Conservation (phyloP, 176 grass and related monocot species). For the Hordeum marinum region DNA sequence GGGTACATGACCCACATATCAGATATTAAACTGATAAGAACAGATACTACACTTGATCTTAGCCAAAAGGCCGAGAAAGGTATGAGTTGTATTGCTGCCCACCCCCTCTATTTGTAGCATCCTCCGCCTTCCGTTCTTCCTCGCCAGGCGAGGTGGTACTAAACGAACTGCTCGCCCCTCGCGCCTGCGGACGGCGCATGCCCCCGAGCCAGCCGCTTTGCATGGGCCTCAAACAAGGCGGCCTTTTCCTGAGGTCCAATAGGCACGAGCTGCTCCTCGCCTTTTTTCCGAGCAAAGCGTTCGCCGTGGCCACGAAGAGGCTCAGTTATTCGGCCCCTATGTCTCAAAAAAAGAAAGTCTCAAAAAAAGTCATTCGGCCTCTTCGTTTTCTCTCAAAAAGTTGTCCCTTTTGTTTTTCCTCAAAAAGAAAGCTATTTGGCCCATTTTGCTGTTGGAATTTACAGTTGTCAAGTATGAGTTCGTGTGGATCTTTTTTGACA, state of each 20-base stretch:
- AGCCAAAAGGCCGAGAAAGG: conserved; percentile 78
- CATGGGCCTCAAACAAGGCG: neutral
- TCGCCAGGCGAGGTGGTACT: neutral
- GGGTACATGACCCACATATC: conserved; percentile 49
- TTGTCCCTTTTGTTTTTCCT: too few species aligned
- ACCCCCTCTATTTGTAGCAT: neutral
- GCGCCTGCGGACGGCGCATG: neutral
- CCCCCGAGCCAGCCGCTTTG: neutral
- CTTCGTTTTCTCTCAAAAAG: too few species aligned
- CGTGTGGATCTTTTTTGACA: too few species aligned
- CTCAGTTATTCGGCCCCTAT: too few species aligned
- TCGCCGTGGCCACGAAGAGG: too few species aligned
- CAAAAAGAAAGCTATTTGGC: too few species aligned
- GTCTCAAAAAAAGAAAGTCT: too few species aligned
- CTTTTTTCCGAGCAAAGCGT: too few species aligned
- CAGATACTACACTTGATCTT: conserved; percentile 94
- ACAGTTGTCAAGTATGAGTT: too few species aligned
- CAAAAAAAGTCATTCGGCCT: too few species aligned
- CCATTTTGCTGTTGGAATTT: too few species aligned
- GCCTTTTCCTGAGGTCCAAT: neutral
- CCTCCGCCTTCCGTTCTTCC: neutral
- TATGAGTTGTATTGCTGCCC: neutral
- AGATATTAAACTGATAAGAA: conserved; percentile 97
- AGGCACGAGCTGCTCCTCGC: too few species aligned
- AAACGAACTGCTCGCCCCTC: neutral